These are phyloP conservation scores for Cryptococcus maquisensis DNA, from an alignment of 1,284 basidiomycete genomes.

Conservation along the genomic window DNA sequence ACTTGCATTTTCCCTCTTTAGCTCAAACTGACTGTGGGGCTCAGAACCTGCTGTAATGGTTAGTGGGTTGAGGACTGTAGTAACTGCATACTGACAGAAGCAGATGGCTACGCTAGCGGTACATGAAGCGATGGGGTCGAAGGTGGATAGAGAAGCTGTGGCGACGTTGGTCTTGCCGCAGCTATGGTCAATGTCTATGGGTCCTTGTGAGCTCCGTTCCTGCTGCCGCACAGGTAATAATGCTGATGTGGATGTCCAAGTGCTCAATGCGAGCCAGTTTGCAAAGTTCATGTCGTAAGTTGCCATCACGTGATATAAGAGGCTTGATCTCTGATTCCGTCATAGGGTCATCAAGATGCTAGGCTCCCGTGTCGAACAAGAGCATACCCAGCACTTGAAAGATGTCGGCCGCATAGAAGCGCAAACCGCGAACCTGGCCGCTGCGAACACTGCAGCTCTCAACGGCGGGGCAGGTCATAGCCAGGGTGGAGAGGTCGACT, in stretches of 20 bases:
- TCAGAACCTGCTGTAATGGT: slow-evolving; percentile 83
- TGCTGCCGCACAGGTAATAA: neutral
- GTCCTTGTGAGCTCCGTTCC: slow-evolving; percentile 63
- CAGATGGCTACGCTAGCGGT: slow-evolving; percentile 89
- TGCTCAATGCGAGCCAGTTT: slow-evolving; percentile 87
- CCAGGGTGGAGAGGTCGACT: slow-evolving; percentile 42
- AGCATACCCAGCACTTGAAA: slow-evolving; percentile 47
- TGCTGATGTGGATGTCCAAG: slow-evolving; percentile 49
- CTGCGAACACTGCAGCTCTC: slow-evolving; percentile 20
- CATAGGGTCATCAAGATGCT: slow-evolving; percentile 45
- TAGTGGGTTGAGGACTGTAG: neutral
- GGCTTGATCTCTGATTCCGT: neutral
- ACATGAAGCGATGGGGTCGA: slow-evolving; percentile 93
- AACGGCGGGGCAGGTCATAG: slow-evolving; percentile 9
- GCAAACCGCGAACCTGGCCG: slow-evolving; percentile 32
- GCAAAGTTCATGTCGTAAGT: slow-evolving; percentile 75
- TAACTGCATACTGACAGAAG: neutral
- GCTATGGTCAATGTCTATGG: slow-evolving; percentile 93
- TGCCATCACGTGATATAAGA: slow-evolving; percentile 20
- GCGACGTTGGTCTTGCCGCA: slow-evolving; percentile 90
- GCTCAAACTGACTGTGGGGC: slow-evolving; percentile 3
- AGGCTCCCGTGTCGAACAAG: slow-evolving; percentile 45
- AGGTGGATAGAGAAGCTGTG: slow-evolving; percentile 90
- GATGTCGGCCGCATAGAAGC: slow-evolving; percentile 46
- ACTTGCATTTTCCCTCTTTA: neutral